Conservation (phyloP, 129 eudicot genomes). For the Tanacetum coccineum region DNA sequence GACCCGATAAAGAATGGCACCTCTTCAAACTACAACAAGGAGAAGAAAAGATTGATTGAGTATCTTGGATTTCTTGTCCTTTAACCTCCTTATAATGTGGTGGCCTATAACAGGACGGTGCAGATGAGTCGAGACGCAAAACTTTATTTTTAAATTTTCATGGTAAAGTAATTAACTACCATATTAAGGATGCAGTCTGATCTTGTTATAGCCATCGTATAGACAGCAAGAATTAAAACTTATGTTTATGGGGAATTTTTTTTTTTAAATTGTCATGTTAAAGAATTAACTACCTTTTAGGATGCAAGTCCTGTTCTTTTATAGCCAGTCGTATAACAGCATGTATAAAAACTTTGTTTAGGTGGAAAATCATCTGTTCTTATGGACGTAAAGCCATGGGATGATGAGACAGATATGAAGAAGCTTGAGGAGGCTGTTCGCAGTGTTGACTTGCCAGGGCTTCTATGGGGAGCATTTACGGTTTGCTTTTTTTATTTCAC, state of each 20-base stretch:
- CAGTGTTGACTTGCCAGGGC: conserved; percentile 65
- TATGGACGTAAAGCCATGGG: conserved; percentile 94
- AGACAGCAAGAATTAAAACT: no score
- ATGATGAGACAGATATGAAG: conserved; percentile 98
- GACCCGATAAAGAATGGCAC: no score
- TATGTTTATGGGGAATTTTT: no score
- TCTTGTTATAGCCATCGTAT: no score
- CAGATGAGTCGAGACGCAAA: no score
- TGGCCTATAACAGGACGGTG: background rate
- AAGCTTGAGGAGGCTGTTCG: conserved; percentile 92
- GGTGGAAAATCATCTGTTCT: conserved; percentile 97
- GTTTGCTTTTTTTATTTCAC: conserved; percentile 4
- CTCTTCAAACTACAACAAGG: no score
- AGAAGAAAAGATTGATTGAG: conserved; percentile 98
- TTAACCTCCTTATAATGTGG: background rate
- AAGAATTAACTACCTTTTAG: background rate
- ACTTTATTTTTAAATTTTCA: no score
- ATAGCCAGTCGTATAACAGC: background rate
- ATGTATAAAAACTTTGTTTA: conserved; percentile 20
- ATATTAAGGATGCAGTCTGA: no score
- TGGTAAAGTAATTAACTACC: no score
- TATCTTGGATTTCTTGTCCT: background rate
- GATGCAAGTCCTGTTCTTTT: background rate
- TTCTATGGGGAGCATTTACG: conserved; percentile 96
- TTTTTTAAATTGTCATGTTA: background rate